phyloP scores from a whole-genome alignment of 306 rosid species.

The Rubus parviflorus region DNA sequence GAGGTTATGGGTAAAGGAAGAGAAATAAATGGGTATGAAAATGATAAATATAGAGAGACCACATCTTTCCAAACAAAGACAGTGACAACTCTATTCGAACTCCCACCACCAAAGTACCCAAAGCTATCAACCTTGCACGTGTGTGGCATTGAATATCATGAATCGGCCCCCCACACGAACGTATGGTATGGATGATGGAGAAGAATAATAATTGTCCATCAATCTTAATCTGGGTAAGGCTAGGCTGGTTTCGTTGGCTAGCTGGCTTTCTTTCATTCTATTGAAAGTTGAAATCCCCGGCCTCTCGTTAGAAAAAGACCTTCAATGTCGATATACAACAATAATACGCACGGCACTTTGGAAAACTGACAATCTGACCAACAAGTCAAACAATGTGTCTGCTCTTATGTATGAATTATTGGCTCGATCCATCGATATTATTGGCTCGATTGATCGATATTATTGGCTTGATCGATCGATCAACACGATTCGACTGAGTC shows the following conservation, averaged over 20 bases:
- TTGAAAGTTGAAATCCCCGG: neutral
- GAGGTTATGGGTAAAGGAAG: neutral
- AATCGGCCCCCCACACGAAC: constrained; percentile 4
- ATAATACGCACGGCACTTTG: constrained; percentile 13
- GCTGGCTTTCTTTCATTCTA: neutral
- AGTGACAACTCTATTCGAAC: constrained; percentile 6
- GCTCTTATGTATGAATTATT: constrained; percentile 14
- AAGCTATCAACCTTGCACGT: constrained; percentile 37
- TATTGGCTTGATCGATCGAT: too few relatives aligned
- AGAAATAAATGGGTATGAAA: neutral
- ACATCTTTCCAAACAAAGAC: constrained; percentile 9
- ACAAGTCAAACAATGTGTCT: neutral
- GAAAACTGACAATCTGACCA: constrained; percentile 9
- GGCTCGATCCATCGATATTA: neutral
- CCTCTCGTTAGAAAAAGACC: constrained; percentile 34
- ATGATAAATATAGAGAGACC: neutral
- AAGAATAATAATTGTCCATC: constrained; percentile 19
- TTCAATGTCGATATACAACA: constrained; percentile 23
- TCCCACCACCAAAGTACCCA: constrained; percentile 6
- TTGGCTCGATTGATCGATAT: too few relatives aligned
- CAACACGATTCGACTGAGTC: neutral
- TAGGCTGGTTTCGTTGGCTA: constrained; percentile 36
- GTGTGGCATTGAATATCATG: constrained; percentile 35
- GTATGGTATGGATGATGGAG: neutral
- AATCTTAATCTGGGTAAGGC: constrained; percentile 24